Percentiles rank a stretch among this genome's conserved stretches.
Evolutionary conservation across 495 filamentous ascomycete genomes (phyloP).

Genomic region (Penicillium pancosmium): DNA sequence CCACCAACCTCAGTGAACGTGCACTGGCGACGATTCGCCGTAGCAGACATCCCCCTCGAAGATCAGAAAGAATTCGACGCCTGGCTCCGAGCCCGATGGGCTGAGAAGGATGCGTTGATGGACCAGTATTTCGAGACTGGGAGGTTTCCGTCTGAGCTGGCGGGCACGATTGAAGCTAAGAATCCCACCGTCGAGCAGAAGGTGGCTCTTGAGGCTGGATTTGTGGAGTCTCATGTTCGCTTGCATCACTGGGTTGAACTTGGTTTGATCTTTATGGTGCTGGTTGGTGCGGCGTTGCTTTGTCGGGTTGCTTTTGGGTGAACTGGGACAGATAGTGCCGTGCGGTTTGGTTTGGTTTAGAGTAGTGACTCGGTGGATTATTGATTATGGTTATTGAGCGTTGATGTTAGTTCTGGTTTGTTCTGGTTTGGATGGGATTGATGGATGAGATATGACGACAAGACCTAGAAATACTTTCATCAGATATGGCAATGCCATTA

Average conservation of each 20-base stretch:
- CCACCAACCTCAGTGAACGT: conserved; percentile 71
- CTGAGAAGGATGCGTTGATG: conserved; percentile 64
- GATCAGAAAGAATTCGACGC: conserved; percentile 57
- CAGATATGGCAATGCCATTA: neutral
- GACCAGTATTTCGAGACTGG: conserved; percentile 60
- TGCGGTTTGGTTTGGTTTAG: neutral
- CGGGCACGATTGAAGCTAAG: conserved; percentile 43
- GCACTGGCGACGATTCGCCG: conserved; percentile 66
- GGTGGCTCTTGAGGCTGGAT: conserved; percentile 45
- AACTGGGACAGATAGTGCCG: neutral
- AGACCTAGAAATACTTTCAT: conserved; percentile 7
- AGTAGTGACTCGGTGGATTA: neutral
- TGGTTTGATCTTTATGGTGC: conserved; percentile 57
- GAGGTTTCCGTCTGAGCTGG: conserved; percentile 62
- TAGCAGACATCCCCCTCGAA: conserved; percentile 61
- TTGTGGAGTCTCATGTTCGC: conserved; percentile 61
- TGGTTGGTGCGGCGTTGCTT: conserved; percentile 35
- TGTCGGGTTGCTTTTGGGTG: conserved; percentile 28
- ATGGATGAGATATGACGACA: conserved; percentile 9
- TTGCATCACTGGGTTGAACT: conserved; percentile 56
- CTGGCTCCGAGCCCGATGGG: conserved; percentile 63
- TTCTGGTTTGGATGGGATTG: neutral
- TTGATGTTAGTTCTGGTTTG: too few relatives aligned
- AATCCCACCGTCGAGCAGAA: conserved; percentile 36
- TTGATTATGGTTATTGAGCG: conserved; percentile 1